These are phyloP conservation scores for Panicum hallii DNA, from an alignment of 202 grass and related monocot genomes.

Conservation along the genomic window DNA sequence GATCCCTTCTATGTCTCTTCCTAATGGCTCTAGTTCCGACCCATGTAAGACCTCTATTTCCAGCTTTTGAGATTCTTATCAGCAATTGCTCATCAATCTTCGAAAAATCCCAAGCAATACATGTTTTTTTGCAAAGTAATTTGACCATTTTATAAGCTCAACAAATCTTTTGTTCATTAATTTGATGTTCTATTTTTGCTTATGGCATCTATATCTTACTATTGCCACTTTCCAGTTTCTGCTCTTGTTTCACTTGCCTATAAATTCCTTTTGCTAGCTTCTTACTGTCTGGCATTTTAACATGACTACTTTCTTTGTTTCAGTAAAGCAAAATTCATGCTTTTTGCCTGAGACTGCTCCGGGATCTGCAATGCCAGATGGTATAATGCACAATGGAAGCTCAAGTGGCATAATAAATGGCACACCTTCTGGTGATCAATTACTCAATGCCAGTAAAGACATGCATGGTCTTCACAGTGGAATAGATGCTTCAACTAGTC, in stretches of 20 bases:
- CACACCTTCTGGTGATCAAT: slow-evolving; percentile 52
- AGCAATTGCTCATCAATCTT: slow-evolving; percentile 11
- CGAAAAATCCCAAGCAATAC: background rate
- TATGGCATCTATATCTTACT: slow-evolving; percentile 8
- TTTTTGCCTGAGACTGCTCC: slow-evolving; percentile 61
- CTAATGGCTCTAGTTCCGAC: slow-evolving; percentile 76
- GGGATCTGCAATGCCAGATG: slow-evolving; percentile 54
- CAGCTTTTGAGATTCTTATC: slow-evolving; percentile 31
- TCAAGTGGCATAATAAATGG: slow-evolving; percentile 63
- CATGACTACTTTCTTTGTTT: slow-evolving; percentile 45
- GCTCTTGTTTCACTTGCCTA: background rate
- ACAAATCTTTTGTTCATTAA: slow-evolving; percentile 1
- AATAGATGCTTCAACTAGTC: slow-evolving; percentile 61
- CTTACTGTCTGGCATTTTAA: slow-evolving; percentile 25
- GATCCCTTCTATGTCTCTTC: slow-evolving; percentile 52
- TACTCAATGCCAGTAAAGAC: slow-evolving; percentile 69
- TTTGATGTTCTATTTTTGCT: slow-evolving; percentile 14
- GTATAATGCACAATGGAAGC: slow-evolving; percentile 64
- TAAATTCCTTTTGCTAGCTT: background rate
- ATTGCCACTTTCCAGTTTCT: slow-evolving; percentile 15
- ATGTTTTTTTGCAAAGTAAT: slow-evolving; percentile 19
- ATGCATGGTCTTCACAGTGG: slow-evolving; percentile 55
- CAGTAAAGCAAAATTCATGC: slow-evolving; percentile 80
- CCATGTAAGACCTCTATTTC: slow-evolving; percentile 57
- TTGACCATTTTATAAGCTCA: slow-evolving; percentile 8